phyloP scores from a whole-genome alignment of 208 protist species.

The Crithidia bombi region DNA sequence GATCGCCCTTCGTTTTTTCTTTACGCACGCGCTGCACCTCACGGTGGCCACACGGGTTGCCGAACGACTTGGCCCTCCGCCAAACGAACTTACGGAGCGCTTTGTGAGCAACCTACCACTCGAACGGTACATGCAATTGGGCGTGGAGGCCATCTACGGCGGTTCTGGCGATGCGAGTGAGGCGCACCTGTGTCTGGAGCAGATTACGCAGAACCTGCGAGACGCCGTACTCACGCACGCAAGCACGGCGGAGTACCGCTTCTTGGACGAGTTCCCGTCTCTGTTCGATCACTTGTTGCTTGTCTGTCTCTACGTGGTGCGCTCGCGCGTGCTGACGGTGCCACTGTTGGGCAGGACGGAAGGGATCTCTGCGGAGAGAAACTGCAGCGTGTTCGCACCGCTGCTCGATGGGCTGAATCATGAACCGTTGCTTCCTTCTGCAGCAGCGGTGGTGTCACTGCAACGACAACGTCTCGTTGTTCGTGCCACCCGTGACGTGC shows the following conservation, averaged over 20 bases:
- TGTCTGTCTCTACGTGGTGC: conserved; percentile 70
- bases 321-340: conserved; percentile 61
- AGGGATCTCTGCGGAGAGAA: not conserved
- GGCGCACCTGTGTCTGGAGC: conserved; percentile 69
- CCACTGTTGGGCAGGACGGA: conserved; percentile 34
- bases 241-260: conserved; percentile 51
- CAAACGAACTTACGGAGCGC: conserved; percentile 40
- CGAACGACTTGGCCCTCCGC: conserved; percentile 24
- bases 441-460: conserved; percentile 62
- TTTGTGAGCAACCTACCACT: conserved; percentile 64
- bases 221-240: conserved; percentile 71
- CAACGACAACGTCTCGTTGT: conserved; percentile 52
- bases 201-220: conserved; percentile 69
- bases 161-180: conserved; percentile 28
- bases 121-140: conserved; percentile 40
- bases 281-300: conserved; percentile 64
- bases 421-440: conserved; percentile 17
- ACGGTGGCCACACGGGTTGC: conserved; percentile 6
- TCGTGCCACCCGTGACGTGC: conserved; percentile 53
- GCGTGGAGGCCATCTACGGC: conserved; percentile 64
- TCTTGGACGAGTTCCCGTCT: conserved; percentile 53
- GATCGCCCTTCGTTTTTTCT: conserved; percentile 82
- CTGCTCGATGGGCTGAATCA: conserved; percentile 78
- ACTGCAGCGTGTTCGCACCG: conserved; percentile 60
- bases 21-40: conserved; percentile 30